phyloP scores from a whole-genome alignment of 768 basidiomycete species.

The Suillus subaureus region DNA sequence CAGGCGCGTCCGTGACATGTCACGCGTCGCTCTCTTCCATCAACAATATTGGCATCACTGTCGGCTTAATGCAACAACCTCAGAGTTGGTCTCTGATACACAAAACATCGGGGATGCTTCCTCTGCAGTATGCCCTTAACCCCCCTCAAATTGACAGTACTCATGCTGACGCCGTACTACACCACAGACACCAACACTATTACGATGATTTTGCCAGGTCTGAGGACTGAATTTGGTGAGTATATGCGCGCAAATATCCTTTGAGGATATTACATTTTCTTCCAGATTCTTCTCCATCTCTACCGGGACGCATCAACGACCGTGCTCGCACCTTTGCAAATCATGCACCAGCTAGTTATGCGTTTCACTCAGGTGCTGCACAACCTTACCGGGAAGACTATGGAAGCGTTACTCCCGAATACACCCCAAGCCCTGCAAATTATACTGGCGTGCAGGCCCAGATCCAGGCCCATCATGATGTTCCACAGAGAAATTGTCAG shows the following conservation, averaged over 20 bases:
- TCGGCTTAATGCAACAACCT: neutral
- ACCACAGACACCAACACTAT: conserved; percentile 10
- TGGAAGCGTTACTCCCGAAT: neutral
- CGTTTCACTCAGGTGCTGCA: neutral
- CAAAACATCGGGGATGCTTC: neutral
- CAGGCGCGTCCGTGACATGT: conserved; percentile 27
- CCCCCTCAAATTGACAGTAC: neutral
- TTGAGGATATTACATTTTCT: conserved; percentile 22
- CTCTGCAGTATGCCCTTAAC: neutral
- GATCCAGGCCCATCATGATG: neutral
- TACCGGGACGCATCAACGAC: conserved; percentile 25
- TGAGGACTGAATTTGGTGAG: conserved; percentile 20
- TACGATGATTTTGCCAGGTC: conserved; percentile 11
- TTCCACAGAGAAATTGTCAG: neutral
- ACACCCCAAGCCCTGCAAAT: neutral
- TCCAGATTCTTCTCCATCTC: conserved; percentile 39
- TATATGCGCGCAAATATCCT: conserved; percentile 25
- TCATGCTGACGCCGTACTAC: neutral
- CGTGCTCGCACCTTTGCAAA: neutral
- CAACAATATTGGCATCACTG: neutral
- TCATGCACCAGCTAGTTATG: neutral
- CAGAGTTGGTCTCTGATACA: neutral
- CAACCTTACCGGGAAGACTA: neutral
- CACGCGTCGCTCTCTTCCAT: conserved; percentile 15
- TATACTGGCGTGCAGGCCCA: neutral